Percentiles rank a stretch among this genome's conserved stretches.
These are phyloP conservation scores for Pseudozyma pruni DNA, from an alignment of 1,284 basidiomycete species.

Conservation along the genomic window DNA sequence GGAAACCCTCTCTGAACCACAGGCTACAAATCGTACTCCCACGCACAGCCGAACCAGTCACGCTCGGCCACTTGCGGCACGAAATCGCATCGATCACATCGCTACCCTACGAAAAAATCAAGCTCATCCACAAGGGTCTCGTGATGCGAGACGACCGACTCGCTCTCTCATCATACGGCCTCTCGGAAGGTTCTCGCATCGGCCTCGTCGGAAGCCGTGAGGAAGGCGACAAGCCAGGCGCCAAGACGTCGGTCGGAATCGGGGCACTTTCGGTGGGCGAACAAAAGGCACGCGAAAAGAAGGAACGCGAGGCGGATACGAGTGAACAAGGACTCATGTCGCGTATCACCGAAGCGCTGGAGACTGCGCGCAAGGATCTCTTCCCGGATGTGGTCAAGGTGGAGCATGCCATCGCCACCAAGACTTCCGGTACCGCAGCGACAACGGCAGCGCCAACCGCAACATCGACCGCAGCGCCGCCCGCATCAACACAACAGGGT, in stretches of 20 bases:
- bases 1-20: not conserved
- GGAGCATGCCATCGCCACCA: slow-evolving; percentile 28
- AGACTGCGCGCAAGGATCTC: slow-evolving; percentile 39
- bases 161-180: slow-evolving; percentile 52
- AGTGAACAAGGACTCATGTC: slow-evolving; percentile 49
- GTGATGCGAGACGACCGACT: slow-evolving; percentile 61
- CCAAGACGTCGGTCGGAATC: slow-evolving; percentile 23
- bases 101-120: slow-evolving; percentile 55
- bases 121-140: slow-evolving; percentile 58
- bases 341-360: slow-evolving; percentile 52
- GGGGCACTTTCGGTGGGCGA: slow-evolving; percentile 35
- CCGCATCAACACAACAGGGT: not conserved
- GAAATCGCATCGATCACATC: slow-evolving; percentile 56
- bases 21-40: slow-evolving; percentile 55
- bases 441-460: not conserved
- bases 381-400: slow-evolving; percentile 58
- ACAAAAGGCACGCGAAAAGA: slow-evolving; percentile 46
- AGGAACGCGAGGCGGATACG: slow-evolving; percentile 33
- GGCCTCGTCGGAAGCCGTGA: slow-evolving; percentile 53
- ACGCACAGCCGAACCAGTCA: slow-evolving; percentile 33
- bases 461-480: not conserved
- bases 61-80: slow-evolving; percentile 57
- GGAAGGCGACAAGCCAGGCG: slow-evolving; percentile 45
- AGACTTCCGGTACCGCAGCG: not conserved
- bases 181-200: slow-evolving; percentile 57